phyloP scores from a whole-genome alignment of 1,139 yeast genomes.

The Yamadazyma taylorii region DNA sequence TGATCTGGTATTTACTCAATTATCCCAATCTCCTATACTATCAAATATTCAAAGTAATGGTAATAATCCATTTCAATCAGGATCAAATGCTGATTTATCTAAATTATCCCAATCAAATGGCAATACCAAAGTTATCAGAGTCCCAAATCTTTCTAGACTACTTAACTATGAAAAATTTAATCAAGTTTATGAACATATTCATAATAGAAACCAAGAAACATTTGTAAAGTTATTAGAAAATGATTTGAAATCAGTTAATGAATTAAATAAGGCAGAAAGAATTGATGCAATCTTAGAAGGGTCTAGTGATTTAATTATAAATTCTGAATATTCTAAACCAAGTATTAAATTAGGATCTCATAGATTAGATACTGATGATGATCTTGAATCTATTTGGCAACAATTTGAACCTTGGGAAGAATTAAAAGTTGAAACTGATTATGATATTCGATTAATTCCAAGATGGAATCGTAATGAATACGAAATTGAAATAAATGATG shows the following conservation, averaged over 20 bases:
- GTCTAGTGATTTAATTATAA: conserved; percentile 21
- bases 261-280: conserved; percentile 39
- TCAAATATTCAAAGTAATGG: not conserved
- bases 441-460: conserved; percentile 48
- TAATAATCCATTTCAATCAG: not conserved
- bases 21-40: conserved; percentile 2
- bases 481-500: not conserved
- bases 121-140: conserved; percentile 9
- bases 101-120: not conserved
- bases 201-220: conserved; percentile 23
- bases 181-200: conserved; percentile 27
- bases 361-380: conserved; percentile 38
- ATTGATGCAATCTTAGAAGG: conserved; percentile 41
- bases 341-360: conserved; percentile 40
- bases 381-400: conserved; percentile 46
- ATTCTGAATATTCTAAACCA: conserved; percentile 32
- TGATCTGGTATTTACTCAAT: not conserved
- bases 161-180: conserved; percentile 13
- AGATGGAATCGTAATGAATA: conserved; percentile 23
- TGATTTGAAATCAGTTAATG: conserved; percentile 31
- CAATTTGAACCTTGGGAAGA: conserved; percentile 57
- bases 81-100: too few species aligned
- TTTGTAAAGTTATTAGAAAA: conserved; percentile 21
- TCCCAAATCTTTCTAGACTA: conserved; percentile 6
- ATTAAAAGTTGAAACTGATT: conserved; percentile 44